A percentile compares a stretch with the other conserved stretches of the same genome.
Conservation (phyloP, 495 filamentous ascomycete genomes). For the Neurospora sp. region DNA sequence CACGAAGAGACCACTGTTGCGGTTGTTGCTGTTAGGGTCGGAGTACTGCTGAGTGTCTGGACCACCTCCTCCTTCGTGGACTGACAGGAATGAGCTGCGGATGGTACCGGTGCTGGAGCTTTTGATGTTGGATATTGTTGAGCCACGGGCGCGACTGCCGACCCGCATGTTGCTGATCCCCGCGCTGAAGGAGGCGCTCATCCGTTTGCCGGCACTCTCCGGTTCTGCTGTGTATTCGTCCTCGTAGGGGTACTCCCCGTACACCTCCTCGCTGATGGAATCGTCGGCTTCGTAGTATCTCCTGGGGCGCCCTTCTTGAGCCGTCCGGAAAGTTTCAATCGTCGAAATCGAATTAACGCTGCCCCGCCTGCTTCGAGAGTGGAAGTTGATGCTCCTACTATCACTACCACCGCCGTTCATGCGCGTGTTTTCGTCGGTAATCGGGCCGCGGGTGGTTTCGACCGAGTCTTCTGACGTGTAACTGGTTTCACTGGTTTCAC, state of each 20-base stretch:
- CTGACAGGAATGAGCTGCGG: constrained; percentile 20
- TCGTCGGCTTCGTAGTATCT: constrained; percentile 15
- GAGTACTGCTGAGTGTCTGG: not conserved
- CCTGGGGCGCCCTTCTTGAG: constrained; percentile 50
- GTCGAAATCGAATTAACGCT: constrained; percentile 67
- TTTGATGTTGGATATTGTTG: constrained; percentile 5
- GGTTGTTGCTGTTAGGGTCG: constrained; percentile 7
- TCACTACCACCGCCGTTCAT: not conserved
- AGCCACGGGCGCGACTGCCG: not conserved
- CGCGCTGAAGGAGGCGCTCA: constrained; percentile 17
- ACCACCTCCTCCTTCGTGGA: constrained; percentile 15
- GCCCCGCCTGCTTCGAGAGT: constrained; percentile 29
- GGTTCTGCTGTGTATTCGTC: constrained; percentile 16
- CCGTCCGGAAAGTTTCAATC: constrained; percentile 73
- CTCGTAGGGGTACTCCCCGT: constrained; percentile 9
- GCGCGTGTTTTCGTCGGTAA: constrained; percentile 3
- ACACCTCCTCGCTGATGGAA: constrained; percentile 4
- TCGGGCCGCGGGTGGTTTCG: constrained; percentile 59
- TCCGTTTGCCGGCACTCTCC: constrained; percentile 18
- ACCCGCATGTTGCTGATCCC: not conserved
- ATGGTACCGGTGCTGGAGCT: constrained; percentile 1
- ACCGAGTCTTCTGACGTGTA: constrained; percentile 59
- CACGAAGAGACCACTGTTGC: constrained; percentile 12
- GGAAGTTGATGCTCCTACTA: not conserved
- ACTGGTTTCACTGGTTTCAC: constrained; percentile 25